Percentiles rank a stretch among this genome's conserved stretches.
These are phyloP conservation scores for Thalassiosira delicatula DNA, from an alignment of 352 stramenopile genomes.

Conservation along the genomic window DNA sequence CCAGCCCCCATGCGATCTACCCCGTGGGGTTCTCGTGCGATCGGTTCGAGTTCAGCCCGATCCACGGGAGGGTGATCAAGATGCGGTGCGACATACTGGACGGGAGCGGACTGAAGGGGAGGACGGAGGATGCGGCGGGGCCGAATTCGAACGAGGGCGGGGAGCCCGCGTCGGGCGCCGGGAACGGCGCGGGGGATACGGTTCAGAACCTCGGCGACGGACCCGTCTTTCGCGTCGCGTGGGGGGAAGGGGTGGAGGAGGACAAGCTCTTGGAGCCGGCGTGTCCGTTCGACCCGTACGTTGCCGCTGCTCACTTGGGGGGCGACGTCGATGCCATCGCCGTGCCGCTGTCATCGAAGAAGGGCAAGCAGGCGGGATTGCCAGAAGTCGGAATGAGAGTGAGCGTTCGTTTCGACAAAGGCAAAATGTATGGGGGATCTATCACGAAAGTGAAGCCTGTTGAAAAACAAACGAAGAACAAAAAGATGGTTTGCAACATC, in stretches of 20 bases:
- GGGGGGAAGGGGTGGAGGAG: constrained; percentile 81
- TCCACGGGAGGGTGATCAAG: constrained; percentile 81
- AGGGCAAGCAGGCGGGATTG: constrained; percentile 27
- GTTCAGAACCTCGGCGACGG: constrained; percentile 55
- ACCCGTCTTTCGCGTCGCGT: constrained; percentile 84
- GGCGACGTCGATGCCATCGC: constrained; percentile 51
- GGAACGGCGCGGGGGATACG: neutral
- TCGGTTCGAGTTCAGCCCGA: constrained; percentile 80
- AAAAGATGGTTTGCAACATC: constrained; percentile 59
- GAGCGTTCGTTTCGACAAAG: constrained; percentile 74
- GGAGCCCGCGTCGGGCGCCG: constrained; percentile 29
- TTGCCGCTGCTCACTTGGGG: constrained; percentile 57
- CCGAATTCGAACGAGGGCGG: constrained; percentile 6
- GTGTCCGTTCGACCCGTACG: constrained; percentile 76
- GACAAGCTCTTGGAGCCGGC: constrained; percentile 59
- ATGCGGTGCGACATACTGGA: constrained; percentile 84
- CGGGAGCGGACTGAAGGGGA: constrained; percentile 57
- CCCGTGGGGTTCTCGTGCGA: constrained; percentile 85
- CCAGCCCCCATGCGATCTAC: constrained; percentile 64
- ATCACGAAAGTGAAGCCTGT: constrained; percentile 65
- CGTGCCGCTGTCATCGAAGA: constrained; percentile 46
- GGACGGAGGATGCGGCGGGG: constrained; percentile 16
- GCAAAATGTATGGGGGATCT: constrained; percentile 69
- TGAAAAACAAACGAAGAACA: constrained; percentile 54
- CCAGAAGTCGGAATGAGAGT: constrained; percentile 78